A percentile compares a stretch with the other conserved stretches of the same genome.
These are phyloP conservation scores for Juncus inflexus DNA, from an alignment of 176 grass and related monocot species.

Conservation along the genomic window DNA sequence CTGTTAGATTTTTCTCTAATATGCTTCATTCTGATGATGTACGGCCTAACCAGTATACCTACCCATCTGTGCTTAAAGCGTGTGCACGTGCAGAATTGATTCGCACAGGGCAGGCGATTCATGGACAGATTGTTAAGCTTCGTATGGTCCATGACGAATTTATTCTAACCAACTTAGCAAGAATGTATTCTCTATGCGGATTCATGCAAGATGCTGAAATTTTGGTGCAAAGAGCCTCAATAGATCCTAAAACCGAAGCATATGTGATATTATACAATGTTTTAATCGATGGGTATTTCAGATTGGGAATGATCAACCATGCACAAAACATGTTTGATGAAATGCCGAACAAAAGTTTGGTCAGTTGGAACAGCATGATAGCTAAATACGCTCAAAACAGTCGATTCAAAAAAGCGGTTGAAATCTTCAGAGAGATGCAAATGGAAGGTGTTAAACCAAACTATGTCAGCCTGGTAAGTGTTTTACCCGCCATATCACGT, in stretches of 20 bases:
- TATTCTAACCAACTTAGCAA: slow-evolving; percentile 46
- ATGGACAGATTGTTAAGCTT: slow-evolving; percentile 33
- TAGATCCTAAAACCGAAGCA: slow-evolving; percentile 34
- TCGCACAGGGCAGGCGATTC: slow-evolving; percentile 26
- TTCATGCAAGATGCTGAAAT: slow-evolving; percentile 36
- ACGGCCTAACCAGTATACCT: slow-evolving; percentile 50
- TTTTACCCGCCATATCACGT: slow-evolving; percentile 57
- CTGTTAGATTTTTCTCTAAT: slow-evolving; percentile 21
- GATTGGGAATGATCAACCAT: slow-evolving; percentile 39
- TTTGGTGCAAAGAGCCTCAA: slow-evolving; percentile 36
- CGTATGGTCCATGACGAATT: slow-evolving; percentile 40
- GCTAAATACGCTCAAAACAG: slow-evolving; percentile 60
- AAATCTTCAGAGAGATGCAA: slow-evolving; percentile 75
- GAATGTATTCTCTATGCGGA: slow-evolving; percentile 36
- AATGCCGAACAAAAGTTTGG: slow-evolving; percentile 62
- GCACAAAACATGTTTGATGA: slow-evolving; percentile 56
- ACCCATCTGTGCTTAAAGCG: slow-evolving; percentile 63
- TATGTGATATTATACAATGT: slow-evolving; percentile 36
- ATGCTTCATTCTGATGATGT: slow-evolving; percentile 26
- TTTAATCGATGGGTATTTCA: slow-evolving; percentile 49
- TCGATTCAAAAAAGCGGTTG: slow-evolving; percentile 52
- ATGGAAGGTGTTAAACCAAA: slow-evolving; percentile 43
- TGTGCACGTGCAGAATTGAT: slow-evolving; percentile 34
- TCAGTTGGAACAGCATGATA: slow-evolving; percentile 80
- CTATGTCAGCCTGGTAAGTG: slow-evolving; percentile 58